These are phyloP conservation scores for Grosmannia clavigera DNA, from an alignment of 2,329 filamentous ascomycete species.

Conservation along the genomic window DNA sequence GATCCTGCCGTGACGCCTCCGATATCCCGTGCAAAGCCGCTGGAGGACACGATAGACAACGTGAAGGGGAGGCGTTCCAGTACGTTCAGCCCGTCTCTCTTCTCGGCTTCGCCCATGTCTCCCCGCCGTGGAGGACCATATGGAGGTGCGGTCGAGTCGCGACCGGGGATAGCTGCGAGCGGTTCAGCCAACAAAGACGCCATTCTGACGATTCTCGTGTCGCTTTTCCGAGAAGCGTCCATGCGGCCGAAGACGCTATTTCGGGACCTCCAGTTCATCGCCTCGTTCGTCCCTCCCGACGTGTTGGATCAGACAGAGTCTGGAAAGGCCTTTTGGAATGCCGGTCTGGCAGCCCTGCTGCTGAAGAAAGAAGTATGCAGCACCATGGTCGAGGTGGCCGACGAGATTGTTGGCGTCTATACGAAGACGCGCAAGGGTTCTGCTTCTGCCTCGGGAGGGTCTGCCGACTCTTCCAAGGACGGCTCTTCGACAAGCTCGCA, in stretches of 20 bases:
- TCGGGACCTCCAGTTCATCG: conserved; percentile 66
- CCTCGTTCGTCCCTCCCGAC: conserved; percentile 48
- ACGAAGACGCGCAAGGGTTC: conserved; percentile 33
- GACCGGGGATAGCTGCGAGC: conserved; percentile 32
- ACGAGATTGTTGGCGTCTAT: conserved; percentile 45
- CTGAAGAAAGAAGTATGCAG: conserved; percentile 80
- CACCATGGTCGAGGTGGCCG: conserved; percentile 56
- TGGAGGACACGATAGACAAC: conserved; percentile 59
- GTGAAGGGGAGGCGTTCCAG: conserved; percentile 56
- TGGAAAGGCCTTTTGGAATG: conserved; percentile 80
- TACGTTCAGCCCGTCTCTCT: conserved; percentile 27
- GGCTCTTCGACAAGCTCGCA: background rate
- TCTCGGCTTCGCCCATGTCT: conserved; percentile 14
- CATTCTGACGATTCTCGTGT: conserved; percentile 54
- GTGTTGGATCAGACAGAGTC: conserved; percentile 50
- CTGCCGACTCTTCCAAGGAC: background rate
- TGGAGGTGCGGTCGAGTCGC: conserved; percentile 33
- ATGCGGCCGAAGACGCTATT: conserved; percentile 72
- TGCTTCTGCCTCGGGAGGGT: conserved; percentile 1
- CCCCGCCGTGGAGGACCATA: conserved; percentile 14
- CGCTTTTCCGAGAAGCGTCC: conserved; percentile 52
- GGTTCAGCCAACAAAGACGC: conserved; percentile 45
- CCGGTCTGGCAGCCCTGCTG: conserved; percentile 74
- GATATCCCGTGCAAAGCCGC: conserved; percentile 27
- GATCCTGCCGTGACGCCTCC: background rate